Percentiles rank a stretch among this genome's conserved stretches.
Evolutionary conservation across 176 grass and related monocot species (phyloP).

Genomic region (Zoysia pacifica): DNA sequence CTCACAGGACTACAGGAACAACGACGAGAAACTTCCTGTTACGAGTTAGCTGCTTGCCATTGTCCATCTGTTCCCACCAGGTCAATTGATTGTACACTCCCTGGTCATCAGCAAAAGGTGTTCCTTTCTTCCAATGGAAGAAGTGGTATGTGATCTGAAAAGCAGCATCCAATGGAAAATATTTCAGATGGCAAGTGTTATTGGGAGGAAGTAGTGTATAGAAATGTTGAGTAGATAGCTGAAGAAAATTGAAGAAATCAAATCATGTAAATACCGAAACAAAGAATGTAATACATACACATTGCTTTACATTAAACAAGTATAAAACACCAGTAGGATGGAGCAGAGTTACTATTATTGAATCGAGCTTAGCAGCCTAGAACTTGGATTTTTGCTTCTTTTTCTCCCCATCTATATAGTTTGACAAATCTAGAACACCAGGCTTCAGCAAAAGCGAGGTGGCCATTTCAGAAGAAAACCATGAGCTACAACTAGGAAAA

Average conservation of each 20-base stretch:
- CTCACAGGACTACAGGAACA: constrained; percentile 69
- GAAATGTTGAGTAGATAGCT: constrained; percentile 20
- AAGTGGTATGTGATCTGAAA: constrained; percentile 86
- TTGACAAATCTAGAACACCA: not conserved
- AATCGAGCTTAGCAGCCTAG: not conserved
- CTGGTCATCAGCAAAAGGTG: constrained; percentile 74
- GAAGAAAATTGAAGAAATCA: not conserved
- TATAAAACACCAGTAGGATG: not conserved
- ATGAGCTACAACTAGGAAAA: not conserved
- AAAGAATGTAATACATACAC: not conserved
- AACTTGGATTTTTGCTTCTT: not conserved
- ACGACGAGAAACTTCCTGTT: constrained; percentile 74
- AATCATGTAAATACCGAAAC: not conserved
- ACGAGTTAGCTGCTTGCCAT: constrained; percentile 74
- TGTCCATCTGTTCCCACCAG: constrained; percentile 93
- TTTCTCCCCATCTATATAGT: not conserved
- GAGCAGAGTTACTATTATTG: not conserved
- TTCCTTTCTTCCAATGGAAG: constrained; percentile 89
- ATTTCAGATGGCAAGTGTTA: constrained; percentile 24
- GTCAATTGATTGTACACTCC: constrained; percentile 72
- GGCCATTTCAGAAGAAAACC: not conserved
- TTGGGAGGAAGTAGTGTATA: not conserved
- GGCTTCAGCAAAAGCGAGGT: not conserved
- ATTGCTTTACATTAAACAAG: constrained; percentile 6
- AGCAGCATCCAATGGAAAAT: constrained; percentile 2